A percentile compares a stretch with the other conserved stretches of the same genome.
phyloP scores from a whole-genome alignment of 306 rosid genomes.

The Cicer arietinum region DNA sequence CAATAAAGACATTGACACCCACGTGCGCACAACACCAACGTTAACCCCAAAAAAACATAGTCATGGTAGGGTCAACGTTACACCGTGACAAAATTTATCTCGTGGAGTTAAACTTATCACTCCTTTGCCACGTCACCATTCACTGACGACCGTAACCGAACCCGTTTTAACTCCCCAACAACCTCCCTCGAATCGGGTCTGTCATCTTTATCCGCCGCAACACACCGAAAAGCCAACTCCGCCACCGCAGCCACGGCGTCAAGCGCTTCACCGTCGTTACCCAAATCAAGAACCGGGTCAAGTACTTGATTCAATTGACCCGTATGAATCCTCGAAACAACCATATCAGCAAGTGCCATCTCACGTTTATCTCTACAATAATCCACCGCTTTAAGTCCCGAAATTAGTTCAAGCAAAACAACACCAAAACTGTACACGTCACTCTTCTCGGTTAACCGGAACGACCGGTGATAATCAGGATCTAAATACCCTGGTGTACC shows the following conservation, averaged over 20 bases:
- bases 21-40: conserved; percentile 42
- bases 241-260: conserved; percentile 67
- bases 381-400: conserved; percentile 85
- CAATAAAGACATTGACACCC: conserved; percentile 11
- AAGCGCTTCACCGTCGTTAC: conserved; percentile 37
- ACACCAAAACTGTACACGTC: conserved; percentile 98
- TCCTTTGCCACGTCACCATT: conserved; percentile 47
- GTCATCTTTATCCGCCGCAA: conserved; percentile 91
- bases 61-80: conserved; percentile 23
- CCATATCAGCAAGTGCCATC: conserved; percentile 82
- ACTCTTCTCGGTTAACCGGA: conserved; percentile 90
- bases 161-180: conserved; percentile 73
- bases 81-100: conserved; percentile 38
- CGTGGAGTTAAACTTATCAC: conserved; percentile 51
- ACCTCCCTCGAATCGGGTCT: conserved; percentile 86
- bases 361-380: conserved; percentile 77
- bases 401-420: conserved; percentile 72
- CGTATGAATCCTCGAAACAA: conserved; percentile 83
- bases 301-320: conserved; percentile 49
- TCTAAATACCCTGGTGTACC: conserved; percentile 97
- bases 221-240: conserved; percentile 92
- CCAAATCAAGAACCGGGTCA: conserved; percentile 64
- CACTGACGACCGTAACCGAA: conserved; percentile 45
- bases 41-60: neutral
- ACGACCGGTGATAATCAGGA: conserved; percentile 92